Evolutionary conservation across 192 early-diverging fungal species (phyloP).

Genomic region (Chytriomyces sp.): DNA sequence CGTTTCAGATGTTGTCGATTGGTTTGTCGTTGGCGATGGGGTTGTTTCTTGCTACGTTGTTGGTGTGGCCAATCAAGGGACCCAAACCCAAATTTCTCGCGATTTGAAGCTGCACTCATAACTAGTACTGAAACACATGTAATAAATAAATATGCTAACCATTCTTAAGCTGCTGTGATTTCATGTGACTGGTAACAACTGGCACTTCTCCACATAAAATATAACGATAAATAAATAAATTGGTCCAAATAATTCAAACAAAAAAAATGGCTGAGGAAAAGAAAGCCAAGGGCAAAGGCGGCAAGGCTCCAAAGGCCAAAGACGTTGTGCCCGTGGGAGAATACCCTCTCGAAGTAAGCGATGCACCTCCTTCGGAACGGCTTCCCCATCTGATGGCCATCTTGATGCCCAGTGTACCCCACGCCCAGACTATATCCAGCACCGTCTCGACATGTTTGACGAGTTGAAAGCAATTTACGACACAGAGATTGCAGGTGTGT

Average conservation of each 20-base stretch:
- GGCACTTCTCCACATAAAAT: too few relatives aligned
- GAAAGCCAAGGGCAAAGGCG: background rate
- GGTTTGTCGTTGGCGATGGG: constrained; percentile 53
- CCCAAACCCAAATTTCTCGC: constrained; percentile 51
- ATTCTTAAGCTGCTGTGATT: too few relatives aligned
- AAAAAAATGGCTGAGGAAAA: background rate
- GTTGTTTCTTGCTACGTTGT: constrained; percentile 45
- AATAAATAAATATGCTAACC: too few relatives aligned
- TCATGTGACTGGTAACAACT: too few relatives aligned
- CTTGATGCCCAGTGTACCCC: constrained; percentile 58
- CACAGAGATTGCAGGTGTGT: constrained; percentile 61
- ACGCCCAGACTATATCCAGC: constrained; percentile 75
- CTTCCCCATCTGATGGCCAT: too few relatives aligned
- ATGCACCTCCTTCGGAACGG: background rate
- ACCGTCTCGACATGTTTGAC: constrained; percentile 84
- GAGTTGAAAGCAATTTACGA: constrained; percentile 69
- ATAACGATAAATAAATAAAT: too few relatives aligned
- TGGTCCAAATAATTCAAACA: too few relatives aligned
- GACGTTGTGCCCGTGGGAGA: constrained; percentile 9
- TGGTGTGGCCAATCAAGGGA: constrained; percentile 44
- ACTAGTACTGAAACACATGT: too few relatives aligned
- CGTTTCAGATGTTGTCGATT: constrained; percentile 56
- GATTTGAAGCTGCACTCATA: constrained; percentile 19
- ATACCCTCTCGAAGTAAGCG: constrained; percentile 24
- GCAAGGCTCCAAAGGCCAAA: background rate